Evolutionary conservation across 768 basidiomycete genomes (phyloP), one percentile per base, ranked within the genome.

Genomic region (Phallus indusiatus): DNA sequence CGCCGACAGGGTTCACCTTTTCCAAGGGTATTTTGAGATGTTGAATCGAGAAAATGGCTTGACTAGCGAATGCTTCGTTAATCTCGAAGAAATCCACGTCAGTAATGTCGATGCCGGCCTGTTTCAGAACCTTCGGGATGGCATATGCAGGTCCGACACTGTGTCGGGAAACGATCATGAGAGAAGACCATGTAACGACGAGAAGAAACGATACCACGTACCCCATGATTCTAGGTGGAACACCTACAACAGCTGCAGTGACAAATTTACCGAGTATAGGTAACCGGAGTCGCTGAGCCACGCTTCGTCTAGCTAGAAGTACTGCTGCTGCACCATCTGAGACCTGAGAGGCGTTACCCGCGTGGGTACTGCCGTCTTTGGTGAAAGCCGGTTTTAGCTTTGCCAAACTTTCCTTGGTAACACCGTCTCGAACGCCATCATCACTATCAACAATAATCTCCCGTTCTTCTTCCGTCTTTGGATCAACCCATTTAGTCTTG

Each of bases 321-420:
- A 95, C 90, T 0, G 93, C 93, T 16, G 92, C 90, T 2, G 93
- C 93, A 53, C 93, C 94, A 64, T 96, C 94, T 5, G 92, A 92
- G 52, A 95, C 81, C 69, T 96, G 94, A 1, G 85, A 89, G 0
- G 91, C 86, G 71, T 90, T 95, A 22, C 76, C 87, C 48, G 88
- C 91, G 67, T 91, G 88, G 5, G 90, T 93, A 24, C 75, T 71
- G 14, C 85, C 90, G 55, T 80, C 81, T 61, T 87, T 83, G 59
- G 74, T 71, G 76, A 95, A 95, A 4, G 89, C 84, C n/a, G 90
- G 83, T 73, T 90, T 92, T 62, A 94, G 80, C 76, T 91, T 94
- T 20, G 74, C 71, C 54, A 95, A 74, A 59, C 80, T 82, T 75
- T 90, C 84, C 55, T 77, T 76, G 1, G 92, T 95, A 54, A 92